Percentiles rank a stretch among this genome's conserved stretches.
phyloP scores from a whole-genome alignment of 2,329 filamentous ascomycete species.

The Stachybotrys echinatus region DNA sequence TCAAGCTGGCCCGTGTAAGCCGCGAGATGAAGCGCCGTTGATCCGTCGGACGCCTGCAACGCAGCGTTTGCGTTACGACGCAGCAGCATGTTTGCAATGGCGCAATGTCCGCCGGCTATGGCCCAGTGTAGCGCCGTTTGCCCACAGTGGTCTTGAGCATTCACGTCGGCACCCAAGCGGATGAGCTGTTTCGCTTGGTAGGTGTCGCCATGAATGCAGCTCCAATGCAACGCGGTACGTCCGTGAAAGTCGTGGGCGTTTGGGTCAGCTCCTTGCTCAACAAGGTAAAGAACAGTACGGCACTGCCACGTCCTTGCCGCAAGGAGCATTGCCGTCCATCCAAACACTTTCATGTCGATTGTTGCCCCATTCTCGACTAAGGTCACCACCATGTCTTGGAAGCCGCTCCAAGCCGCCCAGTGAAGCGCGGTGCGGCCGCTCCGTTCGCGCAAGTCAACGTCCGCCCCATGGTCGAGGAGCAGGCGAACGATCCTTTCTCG shows the following conservation, averaged over 20 bases:
- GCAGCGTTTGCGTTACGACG: constrained; percentile 1
- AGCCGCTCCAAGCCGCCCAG: constrained; percentile 5
- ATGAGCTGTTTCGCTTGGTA: constrained; percentile 1
- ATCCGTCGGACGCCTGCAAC: constrained; percentile 2
- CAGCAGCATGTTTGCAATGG: constrained; percentile 3
- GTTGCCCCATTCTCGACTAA: constrained; percentile 5
- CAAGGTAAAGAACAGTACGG: constrained; percentile 4
- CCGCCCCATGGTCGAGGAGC: constrained; percentile 8
- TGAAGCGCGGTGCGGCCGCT: constrained; percentile 7
- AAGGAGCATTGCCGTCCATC: constrained; percentile 8
- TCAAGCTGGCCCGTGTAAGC: constrained; percentile 3
- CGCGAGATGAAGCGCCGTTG: constrained; percentile 4
- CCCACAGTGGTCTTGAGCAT: constrained; percentile 1
- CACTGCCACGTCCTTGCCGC: constrained; percentile 4
- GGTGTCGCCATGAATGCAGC: constrained; percentile 5
- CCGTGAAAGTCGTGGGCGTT: constrained; percentile 8
- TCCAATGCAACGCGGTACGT: constrained; percentile 7
- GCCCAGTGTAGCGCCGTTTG: constrained; percentile 5
- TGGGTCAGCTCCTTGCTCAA: constrained; percentile 4
- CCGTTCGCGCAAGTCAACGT: constrained; percentile 4
- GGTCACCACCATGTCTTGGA: neutral
- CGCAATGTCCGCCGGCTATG: neutral
- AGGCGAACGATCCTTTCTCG: constrained; percentile 2
- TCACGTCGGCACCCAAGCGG: neutral
- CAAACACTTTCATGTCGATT: constrained; percentile 3